Evolutionary conservation across 768 basidiomycete species (phyloP), one percentile per base, ranked within the genome.

Genomic region (Tylopilus sp.): DNA sequence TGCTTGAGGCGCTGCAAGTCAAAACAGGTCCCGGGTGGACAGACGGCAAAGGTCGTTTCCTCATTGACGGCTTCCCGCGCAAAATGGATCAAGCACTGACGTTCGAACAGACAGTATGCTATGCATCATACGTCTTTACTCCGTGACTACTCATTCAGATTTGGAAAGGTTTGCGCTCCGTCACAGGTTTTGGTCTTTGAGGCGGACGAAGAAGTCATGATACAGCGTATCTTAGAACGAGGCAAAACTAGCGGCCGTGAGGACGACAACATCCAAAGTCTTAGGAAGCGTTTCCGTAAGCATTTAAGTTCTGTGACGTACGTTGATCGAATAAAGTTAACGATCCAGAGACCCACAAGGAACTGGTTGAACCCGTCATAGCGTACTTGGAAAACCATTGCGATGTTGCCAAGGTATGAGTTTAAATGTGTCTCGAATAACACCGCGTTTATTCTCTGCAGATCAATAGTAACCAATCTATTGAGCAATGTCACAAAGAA

Each of bases 71-170:
- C 2, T 98, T 98, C 73, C 97, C 96, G 50, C 82, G 96, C 55
- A 94, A 98, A 78, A 94, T 98, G 93, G 97, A 99, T 68, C 97
- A 99, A 72, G 96, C 95, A 0, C 55, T 86, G 63, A 85, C 85
- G 68, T 99, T 98, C 65, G 96, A 98, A 63, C 77, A 89, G 60
- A 78, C 84, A 43, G 96, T 93, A 59, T 50, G 81, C 71, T 4
- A 21, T 47, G n/a, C 6, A 24, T 9, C 22, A 17, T 26, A 17
- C 12, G 3, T 38, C 9, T 31, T 17, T 22, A 17, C 17, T 24
- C 29, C 38, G 44, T 45, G 45, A 26, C 14, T 48, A 19, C 31
- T 55, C 24, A 52, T 42, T 50, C 14, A 24, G 28, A n/a, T 17
- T 16, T 28, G 44, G 1, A 45, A 56, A 92, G 91, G 87, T 97